Evolutionary conservation across 169 alveolate species (phyloP).

Genomic region (Eimeria brunetti): DNA sequence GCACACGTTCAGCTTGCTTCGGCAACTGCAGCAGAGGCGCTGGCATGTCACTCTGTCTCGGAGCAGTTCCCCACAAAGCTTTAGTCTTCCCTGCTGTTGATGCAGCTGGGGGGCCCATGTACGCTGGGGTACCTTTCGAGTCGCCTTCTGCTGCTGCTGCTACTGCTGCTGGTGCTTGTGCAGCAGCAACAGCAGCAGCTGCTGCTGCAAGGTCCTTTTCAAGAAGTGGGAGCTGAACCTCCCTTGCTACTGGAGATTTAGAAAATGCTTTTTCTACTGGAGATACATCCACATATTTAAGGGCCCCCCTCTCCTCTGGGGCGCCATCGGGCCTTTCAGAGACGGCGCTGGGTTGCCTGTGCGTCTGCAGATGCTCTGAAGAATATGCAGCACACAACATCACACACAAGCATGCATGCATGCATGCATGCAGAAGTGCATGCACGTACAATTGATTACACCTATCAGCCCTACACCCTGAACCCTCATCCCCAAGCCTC

Average conservation of each 20-base stretch:
- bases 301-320: constrained; percentile 19
- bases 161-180: constrained; percentile 11
- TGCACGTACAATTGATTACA: background rate
- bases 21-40: constrained; percentile 28
- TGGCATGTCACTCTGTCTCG: background rate
- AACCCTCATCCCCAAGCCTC: background rate
- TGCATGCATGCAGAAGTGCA: background rate
- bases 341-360: background rate
- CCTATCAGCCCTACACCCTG: background rate
- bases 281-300: constrained; percentile 10
- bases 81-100: constrained; percentile 6
- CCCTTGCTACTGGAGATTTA: background rate
- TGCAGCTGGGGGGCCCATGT: background rate
- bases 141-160: constrained; percentile 20
- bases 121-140: constrained; percentile 2
- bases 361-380: constrained; percentile 28
- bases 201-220: background rate
- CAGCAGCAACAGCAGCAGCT: background rate
- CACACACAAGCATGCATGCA: no score
- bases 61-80: constrained; percentile 38
- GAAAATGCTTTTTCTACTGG: background rate
- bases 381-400: background rate
- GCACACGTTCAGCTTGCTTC: constrained; percentile 6
- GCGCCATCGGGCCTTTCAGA: constrained; percentile 1
- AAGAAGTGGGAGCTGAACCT: background rate